Percentiles rank a stretch among this genome's conserved stretches.
Evolutionary conservation across 768 basidiomycete species (phyloP).

Genomic region (Podaxis sp.): DNA sequence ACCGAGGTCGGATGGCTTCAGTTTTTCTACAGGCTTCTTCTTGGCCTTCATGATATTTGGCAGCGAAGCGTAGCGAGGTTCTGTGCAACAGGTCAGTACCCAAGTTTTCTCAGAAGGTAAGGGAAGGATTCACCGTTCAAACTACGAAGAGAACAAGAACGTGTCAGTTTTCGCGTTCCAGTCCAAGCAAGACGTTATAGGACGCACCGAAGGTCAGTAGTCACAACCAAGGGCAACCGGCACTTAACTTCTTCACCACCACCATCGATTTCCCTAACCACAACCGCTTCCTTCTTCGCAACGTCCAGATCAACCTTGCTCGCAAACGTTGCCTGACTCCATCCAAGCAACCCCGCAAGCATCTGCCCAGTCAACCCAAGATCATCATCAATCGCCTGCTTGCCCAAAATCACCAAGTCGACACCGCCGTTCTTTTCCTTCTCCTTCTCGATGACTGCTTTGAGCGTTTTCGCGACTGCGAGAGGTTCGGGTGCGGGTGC

Average conservation of each 20-base stretch:
- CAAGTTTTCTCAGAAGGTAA: background rate
- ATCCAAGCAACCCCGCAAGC: slow-evolving; percentile 89
- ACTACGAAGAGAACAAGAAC: slow-evolving; percentile 32
- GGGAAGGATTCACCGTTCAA: slow-evolving; percentile 59
- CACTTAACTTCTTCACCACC: slow-evolving; percentile 83
- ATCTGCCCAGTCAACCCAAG: slow-evolving; percentile 95
- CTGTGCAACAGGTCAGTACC: slow-evolving; percentile 36
- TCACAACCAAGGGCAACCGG: slow-evolving; percentile 80
- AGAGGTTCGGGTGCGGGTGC: slow-evolving; percentile 84
- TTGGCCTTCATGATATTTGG: slow-evolving; percentile 99
- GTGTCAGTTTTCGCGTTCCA: background rate
- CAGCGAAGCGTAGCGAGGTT: slow-evolving; percentile 96
- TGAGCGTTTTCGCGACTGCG: slow-evolving; percentile 83
- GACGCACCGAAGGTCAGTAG: slow-evolving; percentile 87
- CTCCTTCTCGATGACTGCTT: slow-evolving; percentile 68
- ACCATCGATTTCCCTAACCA: slow-evolving; percentile 93
- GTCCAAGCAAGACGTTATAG: background rate
- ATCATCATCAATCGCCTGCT: slow-evolving; percentile 98
- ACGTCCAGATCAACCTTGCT: slow-evolving; percentile 79
- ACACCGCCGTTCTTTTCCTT: slow-evolving; percentile 47
- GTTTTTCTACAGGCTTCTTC: slow-evolving; percentile 92
- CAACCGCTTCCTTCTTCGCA: slow-evolving; percentile 59
- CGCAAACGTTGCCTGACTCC: slow-evolving; percentile 95
- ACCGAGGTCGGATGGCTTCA: slow-evolving; percentile 76
- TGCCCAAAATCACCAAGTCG: slow-evolving; percentile 93